Base-by-base conservation (phyloP, 2,329 filamentous ascomycete species). In the Lachnellula suecica region DNA sequence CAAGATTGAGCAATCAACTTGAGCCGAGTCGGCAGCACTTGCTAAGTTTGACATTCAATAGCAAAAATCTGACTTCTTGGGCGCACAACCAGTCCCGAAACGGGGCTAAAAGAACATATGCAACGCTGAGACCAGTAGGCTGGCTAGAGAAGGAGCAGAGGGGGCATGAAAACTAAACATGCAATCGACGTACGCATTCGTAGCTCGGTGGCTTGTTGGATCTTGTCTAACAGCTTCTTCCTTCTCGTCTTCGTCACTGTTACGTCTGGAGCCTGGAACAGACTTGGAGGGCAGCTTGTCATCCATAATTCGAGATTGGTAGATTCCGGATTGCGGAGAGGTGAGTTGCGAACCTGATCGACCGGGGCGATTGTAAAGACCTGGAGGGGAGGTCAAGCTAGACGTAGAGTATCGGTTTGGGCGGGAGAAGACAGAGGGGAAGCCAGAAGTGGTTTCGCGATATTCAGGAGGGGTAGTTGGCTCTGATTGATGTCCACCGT, bases 381-480 rank as follows among this genome's bases (percentile, higher is more conserved):
- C 88, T 4, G 88, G 88, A 40, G 91, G 88, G 31, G 91, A 93
- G 41, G 88, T 87, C 65, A 97, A 78, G 73, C 89, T 94, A 34
- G 91, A 92, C 56, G 89, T 88, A 49, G 93, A 96, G 74, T 96
- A 93, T 57, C 92, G 84, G 68, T 92, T 92, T 40, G 91, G 89
- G 38, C 91, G 84, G 50, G 90, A 91, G 67, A 94, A 89, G 60
- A 88, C 84, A 64, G 84, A 85, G 51, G 88, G 85, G 65, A 96
- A 93, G 40, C 86, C 87, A 56, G 83, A 77, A 52, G 70, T 70
- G 11, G 74, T 84, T 59, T 96, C 91, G 63, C 85, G 87, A 70
- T 94, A 93, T 70, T 97, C 94, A 27, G 94, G 94, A 20, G 94
- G 94, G 20, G 94, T 99, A 2, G 94, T 97, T 15, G 94, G 94